phyloP scores from a whole-genome alignment of 768 basidiomycete genomes.

The Boletus sp. region DNA sequence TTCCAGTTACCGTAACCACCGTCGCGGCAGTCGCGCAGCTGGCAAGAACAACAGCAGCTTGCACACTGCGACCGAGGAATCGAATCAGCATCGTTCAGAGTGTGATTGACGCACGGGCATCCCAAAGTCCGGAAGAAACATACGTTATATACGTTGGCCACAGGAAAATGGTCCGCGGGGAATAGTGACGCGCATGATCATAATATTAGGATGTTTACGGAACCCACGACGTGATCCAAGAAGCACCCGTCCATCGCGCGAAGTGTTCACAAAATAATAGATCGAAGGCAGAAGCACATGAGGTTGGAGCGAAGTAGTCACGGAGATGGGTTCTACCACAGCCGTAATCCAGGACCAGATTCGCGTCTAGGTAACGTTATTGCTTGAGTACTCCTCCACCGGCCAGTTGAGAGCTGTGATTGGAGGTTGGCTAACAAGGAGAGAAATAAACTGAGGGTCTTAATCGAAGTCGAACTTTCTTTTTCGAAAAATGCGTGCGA shows the following conservation, averaged over 20 bases:
- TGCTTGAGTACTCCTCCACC: too few relatives aligned
- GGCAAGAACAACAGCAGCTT: background rate
- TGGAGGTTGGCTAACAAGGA: too few relatives aligned
- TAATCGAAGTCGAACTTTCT: too few relatives aligned
- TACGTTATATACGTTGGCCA: conserved; percentile 7
- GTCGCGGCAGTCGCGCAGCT: conserved; percentile 9
- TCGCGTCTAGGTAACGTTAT: too few relatives aligned
- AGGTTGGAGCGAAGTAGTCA: too few relatives aligned
- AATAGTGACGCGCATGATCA: background rate
- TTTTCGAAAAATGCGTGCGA: too few relatives aligned
- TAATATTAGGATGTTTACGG: background rate
- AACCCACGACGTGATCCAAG: background rate
- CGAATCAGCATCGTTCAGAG: conserved; percentile 12
- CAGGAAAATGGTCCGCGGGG: background rate
- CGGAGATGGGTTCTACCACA: too few relatives aligned
- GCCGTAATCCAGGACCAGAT: too few relatives aligned
- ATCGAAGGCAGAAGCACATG: background rate
- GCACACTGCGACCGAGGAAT: conserved; percentile 1
- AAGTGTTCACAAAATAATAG: background rate
- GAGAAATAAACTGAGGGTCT: too few relatives aligned
- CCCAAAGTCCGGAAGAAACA: background rate
- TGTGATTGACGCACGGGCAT: background rate
- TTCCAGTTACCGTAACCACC: conserved; percentile 42
- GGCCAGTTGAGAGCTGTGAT: too few relatives aligned
- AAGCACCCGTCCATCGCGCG: background rate